Base-by-base conservation (phyloP, 2,329 filamentous ascomycete genomes). In the Alternaria angustiovoidea region DNA sequence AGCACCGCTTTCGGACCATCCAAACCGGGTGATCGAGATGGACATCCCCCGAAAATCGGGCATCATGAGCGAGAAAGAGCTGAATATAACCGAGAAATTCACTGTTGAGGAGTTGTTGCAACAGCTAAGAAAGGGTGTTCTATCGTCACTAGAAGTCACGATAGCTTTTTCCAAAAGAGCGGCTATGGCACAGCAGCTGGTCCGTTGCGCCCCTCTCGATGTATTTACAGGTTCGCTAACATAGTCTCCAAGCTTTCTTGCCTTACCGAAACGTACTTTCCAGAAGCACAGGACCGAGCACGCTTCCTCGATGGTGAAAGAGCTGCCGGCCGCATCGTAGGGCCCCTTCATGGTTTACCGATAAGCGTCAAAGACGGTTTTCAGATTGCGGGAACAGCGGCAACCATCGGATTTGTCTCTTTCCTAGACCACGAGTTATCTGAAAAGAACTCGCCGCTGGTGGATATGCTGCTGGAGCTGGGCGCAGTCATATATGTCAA, bases 331-430 rank as follows among this genome's bases (percentile, higher is more conserved):
- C 75, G 75, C 59, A 74, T 81, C 0, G 76, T 84, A 24, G 44
- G 89, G 88, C 88, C 89, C 1, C 81, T 92, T 1, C 89, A 92
- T 72, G 90, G 88, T 73, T 51, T 89, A 0, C 86, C 87, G 0
- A 76, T 89, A 47, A 85, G 87, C 0, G 80, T 92, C 28, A 92
- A 92, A 69, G 89, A 91, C 75, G 86, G 87, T 68, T 88, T 91
- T 79, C 83, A 89, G 48, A 78, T 90, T 6, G 68, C 70, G 2
- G 86, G 86, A 2, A 79, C 85, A 2, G 86, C 88, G 59, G 78
- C 78, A 5, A 65, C 65, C 0, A 81, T 88, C 2, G 89, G 89
- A 5, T 88, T 91, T 61, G 84, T 84, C 0, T 83, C 83, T 1
- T 84, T 88, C 57, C 84, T 88, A 5, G 83, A 83, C 30, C 81